These are phyloP conservation scores for Tausonia pullulans DNA, from an alignment of 1,284 basidiomycete species.

Conservation along the genomic window DNA sequence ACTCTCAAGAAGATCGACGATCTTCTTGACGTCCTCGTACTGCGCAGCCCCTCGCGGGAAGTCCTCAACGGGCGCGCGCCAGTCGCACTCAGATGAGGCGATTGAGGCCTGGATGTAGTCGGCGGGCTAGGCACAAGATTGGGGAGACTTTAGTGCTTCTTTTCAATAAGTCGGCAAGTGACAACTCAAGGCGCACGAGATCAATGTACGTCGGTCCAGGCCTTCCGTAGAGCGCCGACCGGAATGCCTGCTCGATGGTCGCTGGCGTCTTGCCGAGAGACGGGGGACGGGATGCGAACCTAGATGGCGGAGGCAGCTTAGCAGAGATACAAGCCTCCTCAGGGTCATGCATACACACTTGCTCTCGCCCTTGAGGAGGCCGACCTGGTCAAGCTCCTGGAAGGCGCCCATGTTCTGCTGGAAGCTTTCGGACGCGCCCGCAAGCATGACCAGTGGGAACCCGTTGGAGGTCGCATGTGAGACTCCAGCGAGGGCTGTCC, in stretches of 20 bases:
- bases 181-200: constrained; percentile 11
- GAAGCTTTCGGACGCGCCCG: constrained; percentile 19
- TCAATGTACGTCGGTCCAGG: constrained; percentile 21
- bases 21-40: constrained; percentile 9
- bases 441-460: constrained; percentile 20
- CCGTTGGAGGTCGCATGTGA: constrained; percentile 18
- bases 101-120: constrained; percentile 19
- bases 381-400: constrained; percentile 21
- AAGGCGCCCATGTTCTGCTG: constrained; percentile 21
- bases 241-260: constrained; percentile 18
- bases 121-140: constrained; percentile 14
- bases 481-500: constrained; percentile 18
- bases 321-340: neutral
- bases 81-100: neutral
- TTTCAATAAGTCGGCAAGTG: no score
- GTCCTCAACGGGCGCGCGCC: constrained; percentile 2
- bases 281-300: constrained; percentile 18
- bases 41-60: constrained; percentile 10
- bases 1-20: constrained; percentile 16
- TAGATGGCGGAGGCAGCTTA: neutral
- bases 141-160: no score
- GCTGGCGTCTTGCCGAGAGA: constrained; percentile 16
- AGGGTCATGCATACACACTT: constrained; percentile 14
- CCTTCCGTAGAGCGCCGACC: constrained; percentile 18
- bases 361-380: constrained; percentile 16